Evolutionary conservation across 371 early-diverging fungal genomes (phyloP), one percentile per base, ranked within the genome.

Genomic region (Mortierella sp.): DNA sequence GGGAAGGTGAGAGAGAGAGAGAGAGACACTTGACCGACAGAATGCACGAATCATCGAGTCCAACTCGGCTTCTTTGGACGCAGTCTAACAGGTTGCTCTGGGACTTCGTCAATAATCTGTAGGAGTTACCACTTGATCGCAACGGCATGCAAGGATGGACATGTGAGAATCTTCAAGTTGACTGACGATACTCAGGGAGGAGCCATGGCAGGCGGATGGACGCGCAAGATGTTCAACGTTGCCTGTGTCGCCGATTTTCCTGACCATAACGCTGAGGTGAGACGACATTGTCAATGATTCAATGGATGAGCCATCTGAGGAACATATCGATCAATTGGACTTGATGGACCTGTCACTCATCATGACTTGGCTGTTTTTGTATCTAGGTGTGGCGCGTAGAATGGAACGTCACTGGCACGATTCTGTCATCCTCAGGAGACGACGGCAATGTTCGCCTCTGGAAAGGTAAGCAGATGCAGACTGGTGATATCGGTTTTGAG

Each of bases 401-500:
- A 67, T 97, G 97, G 96, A 98, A 98, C 79, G 81, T 96, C 28
- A 92, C 93, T 3, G 98, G 97, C 3, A 96, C 97, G 0, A 90
- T 96, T 41, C 80, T 98, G 21, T 88, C 91, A 3, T 92, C 92
- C 13, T 91, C 93, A 50, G 96, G 96, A 22, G 96, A 96, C 66
- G 98, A 98, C 79, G 97, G 97, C 22, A 91, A 88, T 63, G 85
- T 95, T 17, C 85, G 95, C 2, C 78, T 96, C 51, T 98, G 97
- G 96, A 94, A 90, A 72, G 81, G 81, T 81, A 68, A 59, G 50
- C 13, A 41, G 17, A 37, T 37, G 22, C 10, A 31, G 14, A 7
- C 10, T 34, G 34, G 7, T 34, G 4, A 4, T 34, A 4, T 34
- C 34, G 7, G 4, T 34, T 10, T 34, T 34, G 10, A 10, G 7